Conservation (phyloP, 768 basidiomycete species). For the Suillus subluteus region DNA sequence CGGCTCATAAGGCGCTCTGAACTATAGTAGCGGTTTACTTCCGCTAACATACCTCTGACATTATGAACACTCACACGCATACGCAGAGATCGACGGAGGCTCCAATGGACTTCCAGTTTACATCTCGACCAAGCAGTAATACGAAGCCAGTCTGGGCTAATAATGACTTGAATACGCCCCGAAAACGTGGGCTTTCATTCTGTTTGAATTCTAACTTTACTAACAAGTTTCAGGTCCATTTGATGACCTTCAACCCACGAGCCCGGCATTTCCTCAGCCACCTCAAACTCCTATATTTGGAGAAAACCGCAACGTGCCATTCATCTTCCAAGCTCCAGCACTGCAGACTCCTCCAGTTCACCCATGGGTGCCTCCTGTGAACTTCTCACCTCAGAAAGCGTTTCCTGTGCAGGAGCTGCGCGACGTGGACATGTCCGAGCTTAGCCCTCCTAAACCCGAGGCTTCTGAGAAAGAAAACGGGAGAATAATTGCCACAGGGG, state of each 20-base stretch:
- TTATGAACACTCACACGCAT: constrained; percentile 30
- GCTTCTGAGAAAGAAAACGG: constrained; percentile 43
- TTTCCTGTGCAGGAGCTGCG: constrained; percentile 59
- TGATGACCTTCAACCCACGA: constrained; percentile 44
- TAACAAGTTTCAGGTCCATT: constrained; percentile 42
- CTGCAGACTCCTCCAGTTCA: constrained; percentile 47
- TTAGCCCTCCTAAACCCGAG: constrained; percentile 58
- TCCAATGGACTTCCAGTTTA: constrained; percentile 91
- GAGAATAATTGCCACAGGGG: constrained; percentile 66
- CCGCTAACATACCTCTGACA: constrained; percentile 6
- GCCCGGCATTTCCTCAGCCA: constrained; percentile 38
- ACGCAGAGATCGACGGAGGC: constrained; percentile 69
- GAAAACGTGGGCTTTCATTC: constrained; percentile 61
- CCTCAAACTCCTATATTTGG: constrained; percentile 59
- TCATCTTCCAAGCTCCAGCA: constrained; percentile 65
- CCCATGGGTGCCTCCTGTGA: constrained; percentile 69
- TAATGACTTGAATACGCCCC: constrained; percentile 56
- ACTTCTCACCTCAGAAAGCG: constrained; percentile 60
- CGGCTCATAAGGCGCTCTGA: not conserved
- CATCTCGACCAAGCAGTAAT: constrained; percentile 57
- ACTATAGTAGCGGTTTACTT: not conserved
- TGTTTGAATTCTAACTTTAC: constrained; percentile 26
- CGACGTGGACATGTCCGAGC: constrained; percentile 79
- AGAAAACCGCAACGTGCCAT: constrained; percentile 68
- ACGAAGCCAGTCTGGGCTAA: constrained; percentile 63